phyloP scores from a whole-genome alignment of 2,329 filamentous ascomycete genomes.

The Epichloe sp. region DNA sequence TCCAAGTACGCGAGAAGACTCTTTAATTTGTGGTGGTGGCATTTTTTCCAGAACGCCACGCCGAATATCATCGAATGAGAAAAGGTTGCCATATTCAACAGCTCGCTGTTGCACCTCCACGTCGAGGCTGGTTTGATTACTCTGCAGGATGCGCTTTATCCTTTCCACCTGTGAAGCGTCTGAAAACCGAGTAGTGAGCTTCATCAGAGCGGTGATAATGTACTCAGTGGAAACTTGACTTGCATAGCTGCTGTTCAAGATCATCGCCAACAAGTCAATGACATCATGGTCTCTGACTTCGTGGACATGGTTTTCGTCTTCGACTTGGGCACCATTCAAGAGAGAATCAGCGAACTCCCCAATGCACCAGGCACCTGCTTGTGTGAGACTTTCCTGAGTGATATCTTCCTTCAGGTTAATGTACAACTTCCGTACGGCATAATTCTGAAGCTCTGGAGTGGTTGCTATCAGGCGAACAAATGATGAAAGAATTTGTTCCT shows the following conservation, averaged over 20 bases:
- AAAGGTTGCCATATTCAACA: conserved; percentile 92
- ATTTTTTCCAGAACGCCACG: conserved; percentile 87
- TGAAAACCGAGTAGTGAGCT: conserved; percentile 77
- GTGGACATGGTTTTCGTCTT: conserved; percentile 78
- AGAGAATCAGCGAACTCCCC: conserved; percentile 91
- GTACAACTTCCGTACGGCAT: conserved; percentile 92
- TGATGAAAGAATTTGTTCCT: conserved; percentile 93
- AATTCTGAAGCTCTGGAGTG: conserved; percentile 86
- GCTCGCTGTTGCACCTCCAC: conserved; percentile 93
- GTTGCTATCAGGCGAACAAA: conserved; percentile 94
- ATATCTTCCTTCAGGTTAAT: conserved; percentile 87
- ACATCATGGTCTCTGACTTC: conserved; percentile 78
- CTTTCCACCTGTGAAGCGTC: conserved; percentile 80
- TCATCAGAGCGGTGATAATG: conserved; percentile 89
- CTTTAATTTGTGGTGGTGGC: conserved; percentile 92
- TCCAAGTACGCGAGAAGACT: conserved; percentile 82
- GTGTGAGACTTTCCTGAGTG: conserved; percentile 86
- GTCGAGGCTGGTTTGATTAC: conserved; percentile 74
- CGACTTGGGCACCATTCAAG: conserved; percentile 79
- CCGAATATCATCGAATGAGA: conserved; percentile 75
- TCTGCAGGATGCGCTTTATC: conserved; percentile 63
- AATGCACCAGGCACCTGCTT: conserved; percentile 93
- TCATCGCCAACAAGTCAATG: conserved; percentile 81
- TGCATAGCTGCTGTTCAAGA: conserved; percentile 88
- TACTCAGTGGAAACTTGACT: conserved; percentile 89